A percentile compares a stretch with the other conserved stretches of the same genome.
Evolutionary conservation across 2,329 filamentous ascomycete species (phyloP).

Genomic region (Monosporascus sp.): DNA sequence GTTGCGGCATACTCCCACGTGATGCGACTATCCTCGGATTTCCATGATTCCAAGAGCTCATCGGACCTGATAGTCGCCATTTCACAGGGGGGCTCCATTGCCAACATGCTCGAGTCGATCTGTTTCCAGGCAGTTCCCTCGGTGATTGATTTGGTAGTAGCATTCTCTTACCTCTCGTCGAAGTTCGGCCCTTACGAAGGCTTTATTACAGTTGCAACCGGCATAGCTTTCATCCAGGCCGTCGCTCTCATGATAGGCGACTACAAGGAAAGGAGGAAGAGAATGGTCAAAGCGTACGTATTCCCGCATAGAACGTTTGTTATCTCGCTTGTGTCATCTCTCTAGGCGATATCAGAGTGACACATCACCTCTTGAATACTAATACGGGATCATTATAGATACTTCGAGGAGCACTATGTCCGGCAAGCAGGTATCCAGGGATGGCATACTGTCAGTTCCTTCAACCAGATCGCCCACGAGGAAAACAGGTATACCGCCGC

Average conservation of each 20-base stretch:
- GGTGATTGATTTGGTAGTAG: conserved; percentile 54
- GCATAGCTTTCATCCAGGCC: conserved; percentile 50
- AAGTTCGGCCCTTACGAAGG: conserved; percentile 57
- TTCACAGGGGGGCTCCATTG: conserved; percentile 46
- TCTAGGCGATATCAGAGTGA: no score
- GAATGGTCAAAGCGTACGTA: conserved; percentile 41
- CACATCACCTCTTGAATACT: conserved; percentile 17
- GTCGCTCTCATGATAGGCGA: conserved; percentile 45
- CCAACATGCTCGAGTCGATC: conserved; percentile 51
- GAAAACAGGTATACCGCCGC: conserved; percentile 48
- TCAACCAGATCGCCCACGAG: conserved; percentile 55
- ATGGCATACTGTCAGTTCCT: conserved; percentile 54
- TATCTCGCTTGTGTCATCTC: no score
- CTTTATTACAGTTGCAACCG: conserved; percentile 55
- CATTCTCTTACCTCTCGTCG: conserved; percentile 53
- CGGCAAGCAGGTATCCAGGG: conserved; percentile 51
- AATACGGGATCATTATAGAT: conserved; percentile 11
- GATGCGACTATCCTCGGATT: conserved; percentile 55
- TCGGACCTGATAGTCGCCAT: conserved; percentile 55
- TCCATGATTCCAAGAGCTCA: conserved; percentile 55
- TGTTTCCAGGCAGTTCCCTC: conserved; percentile 54
- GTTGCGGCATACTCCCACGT: conserved; percentile 54
- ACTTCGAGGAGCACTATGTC: conserved; percentile 51
- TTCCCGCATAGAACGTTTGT: not conserved
- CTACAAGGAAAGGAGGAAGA: conserved; percentile 43